Conservation (phyloP, 2,329 filamentous ascomycete species). For the Huntiella omanensis region DNA sequence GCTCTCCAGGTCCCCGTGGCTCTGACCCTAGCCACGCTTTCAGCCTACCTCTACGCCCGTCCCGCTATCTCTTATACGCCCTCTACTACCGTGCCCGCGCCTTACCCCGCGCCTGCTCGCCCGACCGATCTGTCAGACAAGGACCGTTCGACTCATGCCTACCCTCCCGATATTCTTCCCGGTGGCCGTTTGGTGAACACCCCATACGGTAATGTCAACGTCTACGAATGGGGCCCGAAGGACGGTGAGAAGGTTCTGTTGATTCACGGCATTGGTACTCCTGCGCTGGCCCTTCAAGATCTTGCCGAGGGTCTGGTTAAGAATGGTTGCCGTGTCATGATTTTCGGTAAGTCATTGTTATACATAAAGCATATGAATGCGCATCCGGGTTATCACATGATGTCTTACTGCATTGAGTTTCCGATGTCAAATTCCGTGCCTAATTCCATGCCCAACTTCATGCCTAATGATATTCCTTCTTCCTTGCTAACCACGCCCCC, state of each 20-base stretch:
- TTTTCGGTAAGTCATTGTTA: conserved; percentile 40
- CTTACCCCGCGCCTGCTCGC: conserved; percentile 7
- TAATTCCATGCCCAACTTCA: neutral
- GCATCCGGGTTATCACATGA: neutral
- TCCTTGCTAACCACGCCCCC: neutral
- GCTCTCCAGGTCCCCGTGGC: conserved; percentile 9
- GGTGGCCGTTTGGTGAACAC: conserved; percentile 49
- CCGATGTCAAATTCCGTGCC: no score
- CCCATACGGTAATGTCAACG: conserved; percentile 50
- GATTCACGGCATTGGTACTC: conserved; percentile 67
- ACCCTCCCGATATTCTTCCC: conserved; percentile 52
- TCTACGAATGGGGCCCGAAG: conserved; percentile 66
- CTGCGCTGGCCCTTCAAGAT: conserved; percentile 47
- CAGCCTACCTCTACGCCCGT: conserved; percentile 19
- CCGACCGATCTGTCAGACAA: conserved; percentile 13
- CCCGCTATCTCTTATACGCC: conserved; percentile 13
- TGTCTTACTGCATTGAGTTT: no score
- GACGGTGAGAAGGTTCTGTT: conserved; percentile 54
- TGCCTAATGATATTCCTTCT: neutral
- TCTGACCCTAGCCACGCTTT: conserved; percentile 17
- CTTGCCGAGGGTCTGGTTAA: conserved; percentile 46
- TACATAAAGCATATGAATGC: neutral
- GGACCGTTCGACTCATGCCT: conserved; percentile 27
- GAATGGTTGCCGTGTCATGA: conserved; percentile 55
- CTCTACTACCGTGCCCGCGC: conserved; percentile 4